Evolutionary conservation across 257 asterid genomes (phyloP).

Genomic region (Linaria vulgaris): DNA sequence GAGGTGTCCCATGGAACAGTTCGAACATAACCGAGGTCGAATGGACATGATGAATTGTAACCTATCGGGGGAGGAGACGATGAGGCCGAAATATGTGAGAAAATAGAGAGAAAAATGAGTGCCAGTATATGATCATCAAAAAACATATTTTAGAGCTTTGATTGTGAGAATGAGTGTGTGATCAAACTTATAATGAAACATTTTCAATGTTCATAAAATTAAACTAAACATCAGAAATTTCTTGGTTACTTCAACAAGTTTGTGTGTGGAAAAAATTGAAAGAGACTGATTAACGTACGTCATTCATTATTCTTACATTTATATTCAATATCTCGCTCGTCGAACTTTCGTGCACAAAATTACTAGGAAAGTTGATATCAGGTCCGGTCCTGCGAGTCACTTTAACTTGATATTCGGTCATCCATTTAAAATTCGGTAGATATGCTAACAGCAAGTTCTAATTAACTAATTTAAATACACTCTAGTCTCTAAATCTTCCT

Average conservation of each 20-base stretch:
- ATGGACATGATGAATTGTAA: conserved; percentile 45
- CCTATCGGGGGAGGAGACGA: conserved; percentile 20
- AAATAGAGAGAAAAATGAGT: conserved; percentile 17
- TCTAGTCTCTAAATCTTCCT: too few relatives aligned
- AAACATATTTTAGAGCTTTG: conserved; percentile 29
- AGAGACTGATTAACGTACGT: neutral
- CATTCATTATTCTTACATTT: neutral
- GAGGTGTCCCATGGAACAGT: conserved; percentile 59
- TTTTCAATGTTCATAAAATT: neutral
- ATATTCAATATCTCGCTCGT: conserved; percentile 10
- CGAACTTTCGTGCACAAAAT: conserved; percentile 21
- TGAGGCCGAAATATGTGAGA: conserved; percentile 21
- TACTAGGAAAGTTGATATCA: neutral
- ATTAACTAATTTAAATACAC: too few relatives aligned
- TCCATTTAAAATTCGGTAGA: too few relatives aligned
- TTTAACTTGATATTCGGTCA: too few relatives aligned
- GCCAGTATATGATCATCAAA: conserved; percentile 1
- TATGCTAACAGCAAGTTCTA: too few relatives aligned
- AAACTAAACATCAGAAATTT: neutral
- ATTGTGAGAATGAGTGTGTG: neutral
- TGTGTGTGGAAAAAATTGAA: neutral
- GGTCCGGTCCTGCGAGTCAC: too few relatives aligned
- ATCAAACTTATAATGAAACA: conserved; percentile 6
- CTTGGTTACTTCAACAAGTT: conserved; percentile 7
- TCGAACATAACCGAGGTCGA: conserved; percentile 44